These are phyloP conservation scores for Penicillium arizonense DNA, from an alignment of 495 filamentous ascomycete genomes.

Conservation along the genomic window DNA sequence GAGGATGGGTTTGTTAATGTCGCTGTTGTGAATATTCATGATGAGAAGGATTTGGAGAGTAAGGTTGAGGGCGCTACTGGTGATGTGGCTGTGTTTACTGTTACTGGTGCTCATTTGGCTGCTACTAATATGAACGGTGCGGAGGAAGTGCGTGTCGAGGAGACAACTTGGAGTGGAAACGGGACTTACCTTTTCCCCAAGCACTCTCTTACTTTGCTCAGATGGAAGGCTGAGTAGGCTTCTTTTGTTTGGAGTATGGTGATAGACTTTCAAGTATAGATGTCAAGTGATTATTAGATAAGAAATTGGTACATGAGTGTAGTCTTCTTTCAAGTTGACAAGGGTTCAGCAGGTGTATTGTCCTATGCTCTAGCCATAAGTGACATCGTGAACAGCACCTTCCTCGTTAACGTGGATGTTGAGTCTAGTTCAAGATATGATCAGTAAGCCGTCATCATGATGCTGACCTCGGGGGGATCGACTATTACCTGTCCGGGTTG, in stretches of 20 bases:
- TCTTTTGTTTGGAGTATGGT: neutral
- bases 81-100: constrained; percentile 54
- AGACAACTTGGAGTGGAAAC: constrained; percentile 60
- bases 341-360: neutral
- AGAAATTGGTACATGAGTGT: neutral
- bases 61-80: constrained; percentile 52
- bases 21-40: constrained; percentile 68
- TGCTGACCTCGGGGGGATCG: neutral
- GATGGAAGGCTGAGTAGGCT: constrained; percentile 55
- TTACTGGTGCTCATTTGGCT: constrained; percentile 53
- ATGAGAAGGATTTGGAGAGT: constrained; percentile 54
- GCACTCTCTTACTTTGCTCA: constrained; percentile 63
- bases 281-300: neutral
- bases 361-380: constrained; percentile 32
- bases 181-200: constrained; percentile 61
- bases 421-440: constrained; percentile 40
- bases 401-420: constrained; percentile 73
- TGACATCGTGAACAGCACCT: constrained; percentile 71
- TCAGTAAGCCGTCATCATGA: constrained; percentile 10
- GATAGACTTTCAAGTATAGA: constrained; percentile 5
- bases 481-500: constrained; percentile 51
- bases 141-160: constrained; percentile 57
- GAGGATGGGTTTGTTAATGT: constrained; percentile 62
- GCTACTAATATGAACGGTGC: constrained; percentile 59
- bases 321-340: neutral